phyloP scores from a whole-genome alignment of 768 basidiomycete genomes.

The Sarcodon sp. region DNA sequence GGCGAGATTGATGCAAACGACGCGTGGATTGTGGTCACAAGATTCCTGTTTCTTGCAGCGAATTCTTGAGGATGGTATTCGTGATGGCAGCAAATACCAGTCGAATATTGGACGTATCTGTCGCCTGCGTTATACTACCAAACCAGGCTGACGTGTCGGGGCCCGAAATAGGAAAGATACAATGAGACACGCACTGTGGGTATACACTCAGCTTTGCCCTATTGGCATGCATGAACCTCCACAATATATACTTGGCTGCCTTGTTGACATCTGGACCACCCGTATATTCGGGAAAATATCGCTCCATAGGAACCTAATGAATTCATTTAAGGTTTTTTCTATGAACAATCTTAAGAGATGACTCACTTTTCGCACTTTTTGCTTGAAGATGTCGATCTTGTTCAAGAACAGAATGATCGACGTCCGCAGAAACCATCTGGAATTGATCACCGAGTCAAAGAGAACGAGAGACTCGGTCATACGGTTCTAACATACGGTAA shows the following conservation, averaged over 20 bases:
- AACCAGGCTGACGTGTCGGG: not conserved
- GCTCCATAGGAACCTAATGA: slow-evolving; percentile 12
- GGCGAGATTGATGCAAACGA: no score
- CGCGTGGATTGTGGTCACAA: slow-evolving; percentile 24
- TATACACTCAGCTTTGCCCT: slow-evolving; percentile 29
- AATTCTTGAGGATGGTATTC: slow-evolving; percentile 89
- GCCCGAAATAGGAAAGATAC: not conserved
- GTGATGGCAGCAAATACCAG: slow-evolving; percentile 83
- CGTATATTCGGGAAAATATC: slow-evolving; percentile 29
- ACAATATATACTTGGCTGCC: slow-evolving; percentile 32
- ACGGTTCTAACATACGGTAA: slow-evolving; percentile 15
- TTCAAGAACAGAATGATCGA: slow-evolving; percentile 28
- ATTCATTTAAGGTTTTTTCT: not conserved
- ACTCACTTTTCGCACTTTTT: slow-evolving; percentile 28
- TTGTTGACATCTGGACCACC: slow-evolving; percentile 30
- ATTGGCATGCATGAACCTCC: slow-evolving; percentile 33
- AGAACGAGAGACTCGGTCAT: slow-evolving; percentile 35
- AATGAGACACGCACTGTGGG: slow-evolving; percentile 22
- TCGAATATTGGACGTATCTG: slow-evolving; percentile 74
- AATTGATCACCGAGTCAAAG: slow-evolving; percentile 39
- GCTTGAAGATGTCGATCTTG: slow-evolving; percentile 35
- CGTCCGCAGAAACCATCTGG: slow-evolving; percentile 30
- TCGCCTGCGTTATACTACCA: slow-evolving; percentile 70
- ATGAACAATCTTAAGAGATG: not conserved
- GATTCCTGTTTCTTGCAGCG: slow-evolving; percentile 76